Evolutionary conservation across 208 protist species (phyloP), one percentile per base, ranked within the genome.

Genomic region (Wallacemonas rigidus): DNA sequence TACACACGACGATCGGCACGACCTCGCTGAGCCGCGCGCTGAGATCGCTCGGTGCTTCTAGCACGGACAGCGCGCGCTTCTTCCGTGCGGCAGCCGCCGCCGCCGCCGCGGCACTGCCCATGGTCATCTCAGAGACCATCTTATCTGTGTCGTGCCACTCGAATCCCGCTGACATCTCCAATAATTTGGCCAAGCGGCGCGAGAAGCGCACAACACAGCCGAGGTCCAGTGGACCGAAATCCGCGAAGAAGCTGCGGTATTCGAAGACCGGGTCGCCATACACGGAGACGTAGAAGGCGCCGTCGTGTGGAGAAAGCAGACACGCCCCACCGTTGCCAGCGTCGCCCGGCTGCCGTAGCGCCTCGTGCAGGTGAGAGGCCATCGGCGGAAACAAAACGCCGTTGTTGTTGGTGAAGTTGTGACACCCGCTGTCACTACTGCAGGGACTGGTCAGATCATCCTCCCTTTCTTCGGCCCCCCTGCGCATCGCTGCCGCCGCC

Each of bases 171-270:
- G 76, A 81, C 26, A 55, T 47, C 50, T 64, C 68, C 50, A 93
- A 70, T 67, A 89, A 57, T 35, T 55, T 41, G 15, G 73, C 61
- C 40, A 98, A 56, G 39, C 87, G 77, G 5, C 83, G 78, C 14
- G 87, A 94, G 48, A 96, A 93, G 26, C 81, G 74, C 6, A 91
- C 81, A 6, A 93, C 67, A 72, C 83, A 86, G 70, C 82, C 81
- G 36, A 98, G 62, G 63, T 97, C 92, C 2, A 98, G 78, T 26
- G 95, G 97, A 0, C 97, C 97, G 81, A 98, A 98, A 75, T 98
- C 97, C 2, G 89, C 91, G 71, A 93, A 98, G 75, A 97, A 98
- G 8, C 87, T 82, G 26, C 86, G 84, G 83, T 98, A 98, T 38
- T 89, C 47, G 76, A 97, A 91, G 41, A 58, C 63, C 2, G 80